Percentiles rank a stretch among this genome's conserved stretches.
Evolutionary conservation across 1,284 basidiomycete genomes (phyloP).

Genomic region (Termitomyces sp.): DNA sequence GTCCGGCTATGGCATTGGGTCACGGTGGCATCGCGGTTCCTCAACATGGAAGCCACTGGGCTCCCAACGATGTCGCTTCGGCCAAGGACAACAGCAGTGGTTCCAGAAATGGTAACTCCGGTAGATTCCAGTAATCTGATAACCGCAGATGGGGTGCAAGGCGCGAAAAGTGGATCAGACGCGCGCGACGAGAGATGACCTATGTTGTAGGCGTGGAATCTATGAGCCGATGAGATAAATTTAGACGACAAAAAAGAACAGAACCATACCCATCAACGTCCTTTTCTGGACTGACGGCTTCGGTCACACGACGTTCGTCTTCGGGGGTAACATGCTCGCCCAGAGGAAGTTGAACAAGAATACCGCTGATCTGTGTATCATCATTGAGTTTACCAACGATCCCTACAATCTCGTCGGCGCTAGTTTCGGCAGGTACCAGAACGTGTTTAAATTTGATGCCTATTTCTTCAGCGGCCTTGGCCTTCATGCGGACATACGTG

Average conservation of each 20-base stretch:
- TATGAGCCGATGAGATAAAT: conserved; percentile 26
- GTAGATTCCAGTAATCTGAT: conserved; percentile 88
- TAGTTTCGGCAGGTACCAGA: conserved; percentile 64
- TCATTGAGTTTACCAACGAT: conserved; percentile 81
- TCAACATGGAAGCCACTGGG: conserved; percentile 88
- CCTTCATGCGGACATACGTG: conserved; percentile 97
- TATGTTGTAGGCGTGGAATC: conserved; percentile 99
- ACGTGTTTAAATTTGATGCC: conserved; percentile 90
- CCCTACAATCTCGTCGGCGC: conserved; percentile 74
- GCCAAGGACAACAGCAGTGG: conserved; percentile 90
- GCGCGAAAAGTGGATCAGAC: conserved; percentile 85
- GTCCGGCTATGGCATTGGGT: conserved; percentile 97
- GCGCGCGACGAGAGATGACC: conserved; percentile 92
- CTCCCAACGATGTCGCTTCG: conserved; percentile 98
- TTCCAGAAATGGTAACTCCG: conserved; percentile 68
- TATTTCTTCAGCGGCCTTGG: conserved; percentile 91
- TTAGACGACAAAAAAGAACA: conserved; percentile 11
- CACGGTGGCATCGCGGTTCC: conserved; percentile 91
- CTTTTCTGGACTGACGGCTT: conserved; percentile 91
- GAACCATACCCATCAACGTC: conserved; percentile 86
- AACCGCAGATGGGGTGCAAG: conserved; percentile 94
- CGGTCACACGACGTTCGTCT: conserved; percentile 88
- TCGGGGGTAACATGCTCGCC: conserved; percentile 80
- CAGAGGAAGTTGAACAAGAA: conserved; percentile 97
- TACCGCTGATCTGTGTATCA: conserved; percentile 80